Evolutionary conservation across 1,139 yeast species (phyloP), one percentile per base, ranked within the genome.

Genomic region (Nakaseomyces uthaithaninus): DNA sequence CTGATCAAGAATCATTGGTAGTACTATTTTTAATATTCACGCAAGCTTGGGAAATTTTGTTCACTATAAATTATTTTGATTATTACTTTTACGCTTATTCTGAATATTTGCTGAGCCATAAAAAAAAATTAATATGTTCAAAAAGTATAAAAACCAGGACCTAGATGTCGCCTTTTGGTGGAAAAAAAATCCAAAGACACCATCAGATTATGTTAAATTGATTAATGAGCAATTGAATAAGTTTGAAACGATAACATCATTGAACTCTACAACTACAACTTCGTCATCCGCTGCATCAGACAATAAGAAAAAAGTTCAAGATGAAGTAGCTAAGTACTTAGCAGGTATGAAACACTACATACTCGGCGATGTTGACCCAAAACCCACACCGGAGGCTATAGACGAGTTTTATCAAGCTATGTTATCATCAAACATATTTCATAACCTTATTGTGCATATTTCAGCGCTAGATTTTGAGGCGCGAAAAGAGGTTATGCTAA

Each of bases 151-250:
- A 43, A 55, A 52, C 33, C 58, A 53, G 38, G 59, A 55, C 35
- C 39, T 55, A 36, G 59, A 55, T 38, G 86, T 89, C 95, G 83
- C 96, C 15, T 89, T 89, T 56, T 68, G 91, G 54, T 89, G 91
- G 71, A 83, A 86, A 52, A 72, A 95, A 57, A 84, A 80, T 58
- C 95, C 94, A n/a, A 86, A 86, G 62, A 80, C 95, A 2, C 94
- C 96, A 1, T 76, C 74, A 27, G 98, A 91, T 55, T 71, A 87
- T 45, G 81, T 86, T 12, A 72, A 85, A 43, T 77, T 79, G 11
- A 69, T 87, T 46, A 75, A 75, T 49, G 97, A 91, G 41, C 85
- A 77, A 52, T 69, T 86, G 14, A 62, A 69, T 27, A 80, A 84
- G 55, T 68, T 83, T 28, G 93, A 82, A 47, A 45, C 61, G 9